Evolutionary conservation across 129 eudicot species (phyloP), one percentile per base, ranked within the genome.

Genomic region (Glebionis coronaria): DNA sequence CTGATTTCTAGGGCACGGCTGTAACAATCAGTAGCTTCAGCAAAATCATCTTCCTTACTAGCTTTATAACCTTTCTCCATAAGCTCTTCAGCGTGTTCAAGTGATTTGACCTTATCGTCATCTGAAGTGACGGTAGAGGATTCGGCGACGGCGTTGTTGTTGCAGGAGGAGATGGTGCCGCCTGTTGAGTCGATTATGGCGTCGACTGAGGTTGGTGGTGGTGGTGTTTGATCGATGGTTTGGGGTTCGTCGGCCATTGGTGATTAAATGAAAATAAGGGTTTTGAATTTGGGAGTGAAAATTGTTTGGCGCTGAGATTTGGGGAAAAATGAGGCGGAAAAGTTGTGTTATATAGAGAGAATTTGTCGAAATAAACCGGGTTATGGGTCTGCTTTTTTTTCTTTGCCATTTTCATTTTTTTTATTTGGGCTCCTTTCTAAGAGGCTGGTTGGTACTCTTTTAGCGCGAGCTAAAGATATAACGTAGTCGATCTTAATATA

Each of bases 1-100:
- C 95, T 86, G 82, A 93, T 93, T 80, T 93, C 98, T 44, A 93
- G 88, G 86, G 97, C 96, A 86, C 97, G 98, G 67, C 98, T 88
- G 58, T 70, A 88, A 76, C 87, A 84, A 29, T 88, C 97, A 56
- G 88, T 65, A 21, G 98, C 95, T 55, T 88, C 92, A 12, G 78
- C 79, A 56, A 67, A 93, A 64, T 88, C 97, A 9, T 58, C 69
- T n/a, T 86, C 97, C 28, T 84, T 88, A 11, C 68, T 73, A 19
- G 95, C 96, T 49, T 60, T 62, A 4, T 81, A 71, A 42, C 95
- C 98, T 67, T 56, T 80, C 31, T 72, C 90, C 90, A 82, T 80
- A 78, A 88, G 61, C 79, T 88, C 95, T 11, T 82, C 91, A 3
- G 96, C 94, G 65, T 53, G 61, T 68, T 76, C 87, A 23, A 92